A percentile compares a stretch with the other conserved stretches of the same genome.
phyloP scores from a whole-genome alignment of 1,284 basidiomycete genomes.

The Hemileia vastatrix region DNA sequence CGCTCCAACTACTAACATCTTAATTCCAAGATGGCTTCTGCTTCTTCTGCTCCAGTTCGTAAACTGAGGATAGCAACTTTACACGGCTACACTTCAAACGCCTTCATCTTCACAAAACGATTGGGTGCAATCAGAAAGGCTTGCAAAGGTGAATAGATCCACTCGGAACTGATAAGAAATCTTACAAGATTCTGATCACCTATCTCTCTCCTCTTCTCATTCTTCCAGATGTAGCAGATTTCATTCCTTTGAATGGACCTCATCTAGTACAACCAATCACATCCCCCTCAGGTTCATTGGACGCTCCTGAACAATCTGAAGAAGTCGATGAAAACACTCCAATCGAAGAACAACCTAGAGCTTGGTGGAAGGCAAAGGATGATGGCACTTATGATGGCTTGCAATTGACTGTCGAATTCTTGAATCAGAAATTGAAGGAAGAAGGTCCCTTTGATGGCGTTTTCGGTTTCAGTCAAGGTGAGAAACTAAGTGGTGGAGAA shows the following conservation, averaged over 20 bases:
- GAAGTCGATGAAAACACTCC: conserved; percentile 34
- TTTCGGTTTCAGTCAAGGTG: conserved; percentile 37
- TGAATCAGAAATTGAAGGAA: conserved; percentile 29
- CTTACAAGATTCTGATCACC: not conserved
- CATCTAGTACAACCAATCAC: conserved; percentile 37
- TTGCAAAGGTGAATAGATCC: too few species aligned
- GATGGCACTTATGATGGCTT: conserved; percentile 33
- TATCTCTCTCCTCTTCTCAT: conserved; percentile 3
- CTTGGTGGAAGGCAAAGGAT: conserved; percentile 38
- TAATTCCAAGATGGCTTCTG: too few species aligned
- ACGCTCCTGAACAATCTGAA: conserved; percentile 32
- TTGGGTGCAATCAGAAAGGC: too few species aligned
- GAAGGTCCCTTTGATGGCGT: conserved; percentile 41
- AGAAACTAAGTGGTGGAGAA: not conserved
- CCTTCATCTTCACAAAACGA: too few species aligned
- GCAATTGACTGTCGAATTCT: conserved; percentile 33
- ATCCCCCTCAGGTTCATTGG: conserved; percentile 28
- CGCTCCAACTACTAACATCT: too few species aligned
- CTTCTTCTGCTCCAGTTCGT: too few species aligned
- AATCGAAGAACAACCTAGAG: conserved; percentile 39
- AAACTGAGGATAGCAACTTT: too few species aligned
- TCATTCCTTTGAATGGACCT: conserved; percentile 38
- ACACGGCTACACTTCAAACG: too few species aligned
- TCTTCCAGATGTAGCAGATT: conserved; percentile 35
- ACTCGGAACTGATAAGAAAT: too few species aligned